Evolutionary conservation across 2,329 filamentous ascomycete species (phyloP).

Genomic region (Colletotrichum trifolii): DNA sequence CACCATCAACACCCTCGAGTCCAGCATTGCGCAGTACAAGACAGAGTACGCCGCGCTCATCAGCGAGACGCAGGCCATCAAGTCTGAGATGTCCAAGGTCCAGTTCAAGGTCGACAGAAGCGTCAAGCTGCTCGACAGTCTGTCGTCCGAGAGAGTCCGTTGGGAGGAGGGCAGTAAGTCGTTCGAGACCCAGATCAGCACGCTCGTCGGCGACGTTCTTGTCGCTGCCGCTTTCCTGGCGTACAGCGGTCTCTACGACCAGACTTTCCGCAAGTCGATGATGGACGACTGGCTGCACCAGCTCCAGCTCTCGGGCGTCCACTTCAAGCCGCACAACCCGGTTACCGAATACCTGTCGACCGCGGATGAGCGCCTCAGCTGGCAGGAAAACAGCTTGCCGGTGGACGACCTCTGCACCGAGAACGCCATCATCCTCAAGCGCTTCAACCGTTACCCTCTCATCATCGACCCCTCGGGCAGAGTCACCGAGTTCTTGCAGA

Average conservation of each 20-base stretch:
- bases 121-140: conserved; percentile 90
- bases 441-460: conserved; percentile 97
- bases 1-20: conserved; percentile 84
- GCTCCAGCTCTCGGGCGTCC: conserved; percentile 90
- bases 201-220: conserved; percentile 93
- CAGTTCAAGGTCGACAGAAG: conserved; percentile 99
- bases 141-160: conserved; percentile 90
- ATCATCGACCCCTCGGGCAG: conserved; percentile 98
- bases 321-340: conserved; percentile 92
- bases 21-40: conserved; percentile 95
- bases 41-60: conserved; percentile 95
- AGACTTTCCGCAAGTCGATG: conserved; percentile 98
- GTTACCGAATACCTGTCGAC: conserved; percentile 97
- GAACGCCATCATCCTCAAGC: conserved; percentile 96
- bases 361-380: conserved; percentile 91
- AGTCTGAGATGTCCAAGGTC: conserved; percentile 93
- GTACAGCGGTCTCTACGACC: conserved; percentile 96
- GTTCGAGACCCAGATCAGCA: conserved; percentile 97
- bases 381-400: conserved; percentile 93
- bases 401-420: conserved; percentile 98
- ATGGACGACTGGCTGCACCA: conserved; percentile 97
- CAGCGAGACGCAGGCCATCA: conserved; percentile 97
- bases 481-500: conserved; percentile 93
- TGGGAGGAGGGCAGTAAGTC: conserved; percentile 99
- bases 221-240: conserved; percentile 97